Evolutionary conservation across 1,284 basidiomycete species (phyloP).

Genomic region (Violaceomyces palustris): DNA sequence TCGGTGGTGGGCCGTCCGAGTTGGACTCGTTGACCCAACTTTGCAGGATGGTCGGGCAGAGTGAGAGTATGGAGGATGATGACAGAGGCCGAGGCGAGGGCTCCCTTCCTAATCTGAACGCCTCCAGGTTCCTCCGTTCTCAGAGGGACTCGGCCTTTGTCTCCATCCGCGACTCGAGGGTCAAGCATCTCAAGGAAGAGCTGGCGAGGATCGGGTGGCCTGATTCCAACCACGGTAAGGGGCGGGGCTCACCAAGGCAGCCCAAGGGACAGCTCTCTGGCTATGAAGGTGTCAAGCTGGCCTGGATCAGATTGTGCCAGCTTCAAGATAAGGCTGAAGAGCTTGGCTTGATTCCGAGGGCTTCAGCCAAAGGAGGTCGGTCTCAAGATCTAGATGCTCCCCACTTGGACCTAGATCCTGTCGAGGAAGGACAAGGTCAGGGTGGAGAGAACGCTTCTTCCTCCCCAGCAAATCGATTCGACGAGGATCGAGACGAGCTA

Average conservation of each 20-base stretch:
- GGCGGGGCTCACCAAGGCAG: not conserved
- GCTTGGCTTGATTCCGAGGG: conserved; percentile 14
- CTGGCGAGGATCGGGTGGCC: conserved; percentile 22
- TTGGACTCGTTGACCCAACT: conserved; percentile 4
- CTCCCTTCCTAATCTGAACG: conserved; percentile 1
- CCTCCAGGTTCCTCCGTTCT: conserved; percentile 24
- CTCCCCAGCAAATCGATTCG: not conserved
- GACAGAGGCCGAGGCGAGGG: not conserved
- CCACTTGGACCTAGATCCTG: not conserved
- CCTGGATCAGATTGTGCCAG: conserved; percentile 35
- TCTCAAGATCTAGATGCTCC: not conserved
- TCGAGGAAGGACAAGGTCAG: not conserved
- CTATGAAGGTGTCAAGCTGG: conserved; percentile 11
- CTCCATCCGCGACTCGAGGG: conserved; percentile 9
- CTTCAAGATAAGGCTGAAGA: conserved; percentile 35
- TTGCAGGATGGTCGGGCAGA: conserved; percentile 10
- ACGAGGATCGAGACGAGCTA: not conserved
- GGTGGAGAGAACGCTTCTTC: not conserved
- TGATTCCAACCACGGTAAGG: conserved; percentile 1
- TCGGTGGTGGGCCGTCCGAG: not conserved
- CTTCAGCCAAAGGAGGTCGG: conserved; percentile 9
- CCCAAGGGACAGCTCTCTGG: not conserved
- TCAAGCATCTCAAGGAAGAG: conserved; percentile 10
- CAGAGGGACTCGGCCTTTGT: conserved; percentile 23
- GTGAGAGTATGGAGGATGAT: conserved; percentile 8